Evolutionary conservation across 2,329 filamentous ascomycete species (phyloP).

Genomic region (Claviceps lovelessii): DNA sequence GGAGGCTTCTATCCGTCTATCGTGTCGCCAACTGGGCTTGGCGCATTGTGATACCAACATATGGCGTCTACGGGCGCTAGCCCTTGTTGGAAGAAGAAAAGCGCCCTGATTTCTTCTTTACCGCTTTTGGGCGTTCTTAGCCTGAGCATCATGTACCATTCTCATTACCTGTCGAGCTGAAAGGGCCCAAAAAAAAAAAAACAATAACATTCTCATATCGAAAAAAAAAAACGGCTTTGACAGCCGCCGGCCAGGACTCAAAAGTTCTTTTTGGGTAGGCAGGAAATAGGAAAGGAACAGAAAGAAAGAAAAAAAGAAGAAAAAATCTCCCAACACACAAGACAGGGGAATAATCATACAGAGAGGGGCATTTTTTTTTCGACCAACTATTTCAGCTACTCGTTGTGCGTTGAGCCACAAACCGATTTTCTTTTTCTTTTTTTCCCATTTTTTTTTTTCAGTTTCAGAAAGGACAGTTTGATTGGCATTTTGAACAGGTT

Average conservation of each 20-base stretch:
- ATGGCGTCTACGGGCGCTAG: background rate
- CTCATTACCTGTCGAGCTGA: background rate
- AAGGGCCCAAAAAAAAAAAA: background rate
- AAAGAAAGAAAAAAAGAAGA: background rate
- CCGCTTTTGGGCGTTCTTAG: background rate
- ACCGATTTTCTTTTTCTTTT: background rate
- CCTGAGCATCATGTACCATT: background rate
- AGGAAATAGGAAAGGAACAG: background rate
- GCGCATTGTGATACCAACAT: constrained; percentile 24
- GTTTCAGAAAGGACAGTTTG: background rate
- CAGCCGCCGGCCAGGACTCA: background rate
- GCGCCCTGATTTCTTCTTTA: background rate
- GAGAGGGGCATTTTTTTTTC: too few relatives aligned
- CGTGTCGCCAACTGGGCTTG: constrained; percentile 29
- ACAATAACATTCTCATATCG: background rate
- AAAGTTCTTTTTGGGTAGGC: background rate
- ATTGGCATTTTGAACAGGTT: background rate
- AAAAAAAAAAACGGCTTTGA: background rate
- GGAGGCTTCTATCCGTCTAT: constrained; percentile 39
- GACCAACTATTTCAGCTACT: background rate
- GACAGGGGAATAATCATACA: background rate
- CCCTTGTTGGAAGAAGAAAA: background rate
- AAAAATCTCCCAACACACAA: background rate
- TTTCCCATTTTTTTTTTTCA: too few relatives aligned
- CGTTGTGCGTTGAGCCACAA: background rate